Evolutionary conservation across 2,329 filamentous ascomycete genomes (phyloP).

Genomic region (Penicillium janthinellum): DNA sequence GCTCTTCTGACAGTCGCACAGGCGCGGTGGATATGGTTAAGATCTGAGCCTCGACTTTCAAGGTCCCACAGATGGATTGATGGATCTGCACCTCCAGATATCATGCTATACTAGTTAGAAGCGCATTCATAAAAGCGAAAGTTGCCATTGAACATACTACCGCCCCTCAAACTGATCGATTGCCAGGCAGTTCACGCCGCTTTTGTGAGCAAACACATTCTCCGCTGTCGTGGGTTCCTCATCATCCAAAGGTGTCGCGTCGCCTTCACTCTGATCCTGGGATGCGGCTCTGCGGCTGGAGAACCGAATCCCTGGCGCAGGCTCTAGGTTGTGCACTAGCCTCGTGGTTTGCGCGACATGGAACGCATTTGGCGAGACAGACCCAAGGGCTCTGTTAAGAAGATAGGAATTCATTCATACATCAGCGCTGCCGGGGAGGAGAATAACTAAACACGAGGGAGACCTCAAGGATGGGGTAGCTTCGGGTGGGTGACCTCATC

Average conservation of each 20-base stretch:
- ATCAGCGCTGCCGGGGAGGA: conserved; percentile 20
- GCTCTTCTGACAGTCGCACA: conserved; percentile 48
- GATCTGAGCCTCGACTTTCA: conserved; percentile 56
- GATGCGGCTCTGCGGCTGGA: conserved; percentile 55
- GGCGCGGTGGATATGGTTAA: conserved; percentile 58
- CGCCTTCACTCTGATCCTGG: conserved; percentile 11
- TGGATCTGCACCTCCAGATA: conserved; percentile 84
- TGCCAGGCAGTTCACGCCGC: conserved; percentile 76
- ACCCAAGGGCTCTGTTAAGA: conserved; percentile 73
- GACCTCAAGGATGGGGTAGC: neutral
- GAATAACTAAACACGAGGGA: neutral
- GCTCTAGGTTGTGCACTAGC: conserved; percentile 69
- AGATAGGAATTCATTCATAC: conserved; percentile 76
- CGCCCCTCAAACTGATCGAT: conserved; percentile 81
- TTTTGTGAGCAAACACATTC: conserved; percentile 63
- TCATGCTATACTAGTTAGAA: conserved; percentile 55
- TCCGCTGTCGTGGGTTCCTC: conserved; percentile 28
- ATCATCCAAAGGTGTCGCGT: conserved; percentile 15
- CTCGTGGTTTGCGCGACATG: conserved; percentile 66
- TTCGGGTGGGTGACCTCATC: conserved; percentile 30
- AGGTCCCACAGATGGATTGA: conserved; percentile 87
- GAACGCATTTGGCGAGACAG: conserved; percentile 64
- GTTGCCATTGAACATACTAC: conserved; percentile 52
- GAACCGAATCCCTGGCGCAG: conserved; percentile 69
- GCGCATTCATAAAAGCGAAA: neutral